Conservation (phyloP, 345 rosid species). For the Corchorus olitorius region DNA sequence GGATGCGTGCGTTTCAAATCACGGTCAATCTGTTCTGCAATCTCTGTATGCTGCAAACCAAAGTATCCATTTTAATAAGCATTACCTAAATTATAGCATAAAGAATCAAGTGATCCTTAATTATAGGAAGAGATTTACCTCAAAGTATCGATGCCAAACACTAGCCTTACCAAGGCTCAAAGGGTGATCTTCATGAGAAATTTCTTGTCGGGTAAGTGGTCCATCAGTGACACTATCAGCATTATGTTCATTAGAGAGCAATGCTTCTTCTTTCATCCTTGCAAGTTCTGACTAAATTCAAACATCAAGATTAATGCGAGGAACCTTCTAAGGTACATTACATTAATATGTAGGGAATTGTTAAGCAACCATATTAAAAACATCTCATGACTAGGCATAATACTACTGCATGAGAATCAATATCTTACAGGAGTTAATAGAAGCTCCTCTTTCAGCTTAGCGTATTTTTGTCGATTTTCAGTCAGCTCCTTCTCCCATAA, state of each 20-base stretch:
- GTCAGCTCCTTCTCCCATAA: constrained; percentile 64
- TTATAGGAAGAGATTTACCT: constrained; percentile 42
- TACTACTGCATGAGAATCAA: constrained; percentile 11
- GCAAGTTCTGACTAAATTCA: constrained; percentile 55
- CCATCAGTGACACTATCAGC: constrained; percentile 45
- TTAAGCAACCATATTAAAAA: constrained; percentile 12
- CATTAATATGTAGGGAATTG: constrained; percentile 11
- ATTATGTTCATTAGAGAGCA: constrained; percentile 30
- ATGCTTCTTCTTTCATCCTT: constrained; percentile 32
- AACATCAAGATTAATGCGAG: constrained; percentile 34
- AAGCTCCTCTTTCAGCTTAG: constrained; percentile 62
- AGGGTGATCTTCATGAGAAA: constrained; percentile 78
- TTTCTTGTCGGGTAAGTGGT: constrained; percentile 53
- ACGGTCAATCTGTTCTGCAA: constrained; percentile 72
- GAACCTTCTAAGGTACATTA: constrained; percentile 1
- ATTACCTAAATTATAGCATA: constrained; percentile 16
- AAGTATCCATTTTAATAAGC: constrained; percentile 15
- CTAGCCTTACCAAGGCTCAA: constrained; percentile 62
- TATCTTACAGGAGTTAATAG: constrained; percentile 72
- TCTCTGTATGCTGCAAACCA: constrained; percentile 57
- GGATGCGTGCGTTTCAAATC: constrained; percentile 78
- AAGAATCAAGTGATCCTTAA: constrained; percentile 1
- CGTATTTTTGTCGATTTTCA: constrained; percentile 57
- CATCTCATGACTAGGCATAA: background rate
- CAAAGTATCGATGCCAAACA: constrained; percentile 64